These are phyloP conservation scores for Massospora cicadina DNA, from an alignment of 371 early-diverging fungal genomes.

Conservation along the genomic window DNA sequence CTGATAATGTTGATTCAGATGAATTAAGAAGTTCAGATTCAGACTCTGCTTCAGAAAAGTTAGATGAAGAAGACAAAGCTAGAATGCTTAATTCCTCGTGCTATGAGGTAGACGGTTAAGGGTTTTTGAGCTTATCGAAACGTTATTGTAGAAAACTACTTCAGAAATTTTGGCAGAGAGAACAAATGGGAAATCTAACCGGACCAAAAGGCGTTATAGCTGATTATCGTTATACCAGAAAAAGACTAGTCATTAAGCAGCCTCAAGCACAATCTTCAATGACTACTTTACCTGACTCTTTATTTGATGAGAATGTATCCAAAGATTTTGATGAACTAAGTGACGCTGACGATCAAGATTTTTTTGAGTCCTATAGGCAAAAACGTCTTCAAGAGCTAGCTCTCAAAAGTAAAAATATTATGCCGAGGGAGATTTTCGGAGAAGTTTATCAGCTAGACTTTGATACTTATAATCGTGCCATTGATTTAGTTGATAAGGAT, in stretches of 20 bases:
- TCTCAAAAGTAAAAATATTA: neutral
- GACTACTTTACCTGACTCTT: neutral
- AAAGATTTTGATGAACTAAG: constrained; percentile 4
- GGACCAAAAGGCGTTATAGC: constrained; percentile 38
- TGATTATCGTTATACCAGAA: constrained; percentile 25
- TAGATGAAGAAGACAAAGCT: neutral
- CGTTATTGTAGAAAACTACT: neutral
- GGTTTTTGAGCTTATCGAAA: neutral
- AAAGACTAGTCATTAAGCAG: constrained; percentile 11
- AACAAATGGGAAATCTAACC: constrained; percentile 23
- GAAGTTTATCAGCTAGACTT: constrained; percentile 2
- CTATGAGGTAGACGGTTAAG: neutral
- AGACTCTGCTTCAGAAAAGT: neutral
- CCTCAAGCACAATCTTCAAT: neutral
- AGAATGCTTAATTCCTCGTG: neutral
- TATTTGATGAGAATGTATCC: neutral
- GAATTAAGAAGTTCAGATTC: neutral
- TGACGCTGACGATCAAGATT: neutral
- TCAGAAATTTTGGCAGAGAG: neutral
- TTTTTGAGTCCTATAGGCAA: neutral
- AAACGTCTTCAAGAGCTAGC: neutral
- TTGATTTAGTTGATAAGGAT: neutral
- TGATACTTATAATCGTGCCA: neutral
- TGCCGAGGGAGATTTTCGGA: neutral
- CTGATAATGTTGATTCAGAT: neutral